These are phyloP conservation scores for Plasmodium fragile DNA, from an alignment of 169 alveolate species.

Conservation along the genomic window DNA sequence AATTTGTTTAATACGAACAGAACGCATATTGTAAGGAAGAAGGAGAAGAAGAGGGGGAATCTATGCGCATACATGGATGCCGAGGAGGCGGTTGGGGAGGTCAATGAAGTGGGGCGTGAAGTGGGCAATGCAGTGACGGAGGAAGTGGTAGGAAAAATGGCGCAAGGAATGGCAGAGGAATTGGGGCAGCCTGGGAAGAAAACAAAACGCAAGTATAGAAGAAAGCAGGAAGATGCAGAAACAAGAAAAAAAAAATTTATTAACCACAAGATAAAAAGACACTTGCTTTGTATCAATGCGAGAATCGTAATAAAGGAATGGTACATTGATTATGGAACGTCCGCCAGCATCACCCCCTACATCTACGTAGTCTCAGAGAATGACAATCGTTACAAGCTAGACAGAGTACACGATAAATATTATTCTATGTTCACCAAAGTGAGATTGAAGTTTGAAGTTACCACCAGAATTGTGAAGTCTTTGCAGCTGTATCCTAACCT, in stretches of 20 bases:
- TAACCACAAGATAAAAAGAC: constrained; percentile 27
- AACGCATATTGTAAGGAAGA: background rate
- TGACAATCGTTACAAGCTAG: constrained; percentile 19
- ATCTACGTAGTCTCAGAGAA: constrained; percentile 23
- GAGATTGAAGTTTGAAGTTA: constrained; percentile 29
- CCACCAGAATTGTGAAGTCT: constrained; percentile 22
- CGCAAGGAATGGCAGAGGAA: background rate
- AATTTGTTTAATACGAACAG: constrained; percentile 32
- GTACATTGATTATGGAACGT: constrained; percentile 40
- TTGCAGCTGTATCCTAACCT: constrained; percentile 12
- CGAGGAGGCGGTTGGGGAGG: background rate
- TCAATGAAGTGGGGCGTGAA: background rate
- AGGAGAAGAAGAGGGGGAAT: background rate
- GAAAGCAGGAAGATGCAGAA: background rate
- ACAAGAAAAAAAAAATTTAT: constrained; percentile 16
- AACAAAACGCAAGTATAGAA: background rate
- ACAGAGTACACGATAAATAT: constrained; percentile 3
- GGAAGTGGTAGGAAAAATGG: background rate
- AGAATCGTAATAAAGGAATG: constrained; percentile 29
- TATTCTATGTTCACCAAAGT: constrained; percentile 7
- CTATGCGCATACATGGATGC: background rate
- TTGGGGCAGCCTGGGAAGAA: background rate
- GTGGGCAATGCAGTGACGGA: background rate
- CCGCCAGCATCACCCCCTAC: constrained; percentile 12
- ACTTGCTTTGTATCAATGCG: constrained; percentile 14